Base-by-base conservation (phyloP, 1,139 yeast species). In the Arxiozyma slooffiae region DNA sequence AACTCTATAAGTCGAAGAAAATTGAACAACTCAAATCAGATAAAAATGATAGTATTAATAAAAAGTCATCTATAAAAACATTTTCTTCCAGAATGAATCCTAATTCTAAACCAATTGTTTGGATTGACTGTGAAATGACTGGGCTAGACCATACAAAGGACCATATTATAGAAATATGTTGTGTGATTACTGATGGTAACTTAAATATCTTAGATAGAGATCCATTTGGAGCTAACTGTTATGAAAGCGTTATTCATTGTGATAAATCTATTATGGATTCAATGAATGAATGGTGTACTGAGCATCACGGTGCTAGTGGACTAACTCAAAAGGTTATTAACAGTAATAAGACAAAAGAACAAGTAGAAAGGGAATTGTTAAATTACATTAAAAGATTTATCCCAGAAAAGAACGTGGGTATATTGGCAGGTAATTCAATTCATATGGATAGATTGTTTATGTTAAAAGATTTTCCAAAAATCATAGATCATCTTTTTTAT, bases 111-210 rank as follows among this genome's bases (percentile, higher is more conserved):
- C 71, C 72, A 5, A 67, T 86, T 21, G 94, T 89, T 4, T 89
- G 97, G 97, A 76, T 89, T 26, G 97, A 89, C 68, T 81, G 87
- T 61, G 87, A 81, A 59, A 94, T 94, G 98, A 94, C 99, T 0
- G 99, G 99, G 0, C 71, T 94, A 46, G 85, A 92, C 60, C 81
- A 82, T 23, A 67, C 72, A 51, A 75, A 75, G 6, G 95, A 88
- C 61, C 80, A 77, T 52, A 90, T 94, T 59, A 86, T 94, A 56
- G 98, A 94, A 67, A 81, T 94, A 36, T 89, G 97, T 65, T 89
- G 97, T 65, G 71, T 90, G 39, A 73, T 94, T 48, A 92, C 99
- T 1, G 96, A 92, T 62, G 88, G 85, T 8, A 69, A 86, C 52
- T 73, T 92, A 56, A 78, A 85, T 50, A 60, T 85, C 3, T 69